Conservation (phyloP, 2,329 filamentous ascomycete genomes). For the Aspergillaceae sp. region DNA sequence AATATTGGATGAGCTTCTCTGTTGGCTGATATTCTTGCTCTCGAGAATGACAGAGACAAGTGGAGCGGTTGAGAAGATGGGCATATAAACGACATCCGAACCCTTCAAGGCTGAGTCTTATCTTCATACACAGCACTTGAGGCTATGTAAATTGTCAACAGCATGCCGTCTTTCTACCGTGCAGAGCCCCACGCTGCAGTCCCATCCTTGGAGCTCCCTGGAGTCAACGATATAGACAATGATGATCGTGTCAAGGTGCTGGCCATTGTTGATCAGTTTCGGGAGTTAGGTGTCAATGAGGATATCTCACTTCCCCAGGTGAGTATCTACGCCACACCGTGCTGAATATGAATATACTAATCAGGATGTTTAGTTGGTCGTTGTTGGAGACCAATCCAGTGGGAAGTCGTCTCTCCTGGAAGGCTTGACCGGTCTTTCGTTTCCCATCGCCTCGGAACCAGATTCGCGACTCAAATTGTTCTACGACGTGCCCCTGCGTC, state of each 20-base stretch:
- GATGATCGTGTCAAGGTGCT: constrained; percentile 9
- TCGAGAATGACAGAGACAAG: too few relatives aligned
- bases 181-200: not conserved
- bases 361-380: constrained; percentile 16
- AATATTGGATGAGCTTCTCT: too few relatives aligned
- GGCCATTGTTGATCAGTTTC: constrained; percentile 17
- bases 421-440: constrained; percentile 21
- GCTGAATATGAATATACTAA: not conserved
- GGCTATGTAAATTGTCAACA: not conserved
- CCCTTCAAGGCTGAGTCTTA: too few relatives aligned
- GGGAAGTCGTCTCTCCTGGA: constrained; percentile 27
- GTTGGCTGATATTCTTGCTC: too few relatives aligned
- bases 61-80: too few relatives aligned
- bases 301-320: constrained; percentile 24
- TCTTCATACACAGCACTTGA: not conserved
- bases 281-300: constrained; percentile 21
- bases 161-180: too few relatives aligned
- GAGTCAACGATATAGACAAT: constrained; percentile 19
- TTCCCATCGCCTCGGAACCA: constrained; percentile 19
- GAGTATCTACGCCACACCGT: not conserved
- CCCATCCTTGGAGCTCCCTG: not conserved
- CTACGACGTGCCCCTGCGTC: constrained; percentile 12
- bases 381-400: constrained; percentile 27
- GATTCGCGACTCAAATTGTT: constrained; percentile 25
- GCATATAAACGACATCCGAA: too few relatives aligned